These are phyloP conservation scores for Penicillium fimorum DNA, from an alignment of 495 filamentous ascomycete genomes.

Conservation along the genomic window DNA sequence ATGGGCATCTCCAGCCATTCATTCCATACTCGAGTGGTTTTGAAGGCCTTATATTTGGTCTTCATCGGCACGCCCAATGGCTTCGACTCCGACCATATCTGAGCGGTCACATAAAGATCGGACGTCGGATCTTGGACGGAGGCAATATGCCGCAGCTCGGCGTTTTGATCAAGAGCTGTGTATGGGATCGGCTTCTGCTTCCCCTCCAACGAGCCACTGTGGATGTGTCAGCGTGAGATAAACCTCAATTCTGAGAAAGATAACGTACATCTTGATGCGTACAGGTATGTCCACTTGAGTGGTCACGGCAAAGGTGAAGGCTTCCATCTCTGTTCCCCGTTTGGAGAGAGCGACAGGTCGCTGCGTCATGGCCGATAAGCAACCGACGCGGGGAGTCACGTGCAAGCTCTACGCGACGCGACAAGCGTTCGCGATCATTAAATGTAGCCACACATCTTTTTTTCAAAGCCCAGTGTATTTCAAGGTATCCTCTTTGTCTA, in stretches of 20 bases:
- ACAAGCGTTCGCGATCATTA: neutral
- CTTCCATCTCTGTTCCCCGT: constrained; percentile 63
- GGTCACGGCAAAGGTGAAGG: constrained; percentile 90
- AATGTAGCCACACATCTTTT: neutral
- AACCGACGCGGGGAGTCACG: constrained; percentile 10
- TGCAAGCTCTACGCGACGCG: constrained; percentile 6
- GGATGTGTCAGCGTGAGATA: constrained; percentile 17
- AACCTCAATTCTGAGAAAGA: constrained; percentile 6
- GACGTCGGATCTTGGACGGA: constrained; percentile 73
- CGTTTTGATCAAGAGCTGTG: constrained; percentile 71
- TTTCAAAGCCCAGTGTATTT: neutral
- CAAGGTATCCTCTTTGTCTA: neutral
- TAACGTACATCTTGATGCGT: constrained; percentile 75
- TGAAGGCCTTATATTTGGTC: constrained; percentile 88
- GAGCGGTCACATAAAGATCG: constrained; percentile 88
- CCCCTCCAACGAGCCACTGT: constrained; percentile 82
- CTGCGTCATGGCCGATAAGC: constrained; percentile 16
- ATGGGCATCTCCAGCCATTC: constrained; percentile 93
- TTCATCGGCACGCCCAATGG: constrained; percentile 87
- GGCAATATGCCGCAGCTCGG: constrained; percentile 79
- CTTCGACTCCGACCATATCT: constrained; percentile 95
- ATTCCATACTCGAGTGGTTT: constrained; percentile 78
- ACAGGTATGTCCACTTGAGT: constrained; percentile 73
- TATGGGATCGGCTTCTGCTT: constrained; percentile 74
- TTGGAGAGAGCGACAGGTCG: constrained; percentile 1